Conservation (phyloP, 106 monocot genomes). For the Xerophyta viscosa region DNA sequence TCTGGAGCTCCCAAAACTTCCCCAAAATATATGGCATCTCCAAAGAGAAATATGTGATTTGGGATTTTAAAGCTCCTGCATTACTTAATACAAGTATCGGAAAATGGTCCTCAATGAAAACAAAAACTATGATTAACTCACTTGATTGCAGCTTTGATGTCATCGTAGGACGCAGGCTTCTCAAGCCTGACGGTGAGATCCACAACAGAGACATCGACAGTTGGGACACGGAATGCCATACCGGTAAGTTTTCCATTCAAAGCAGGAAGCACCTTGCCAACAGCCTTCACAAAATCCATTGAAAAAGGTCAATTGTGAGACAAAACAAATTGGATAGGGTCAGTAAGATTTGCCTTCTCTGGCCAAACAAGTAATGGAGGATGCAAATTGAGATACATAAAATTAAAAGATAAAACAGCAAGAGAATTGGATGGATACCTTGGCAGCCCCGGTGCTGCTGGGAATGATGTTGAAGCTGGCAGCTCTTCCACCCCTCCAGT, state of each 20-base stretch:
- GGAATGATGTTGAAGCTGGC: conserved; percentile 93
- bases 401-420: too few relatives aligned
- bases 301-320: too few relatives aligned
- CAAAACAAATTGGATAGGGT: not conserved
- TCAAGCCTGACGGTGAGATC: conserved; percentile 72
- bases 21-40: too few relatives aligned
- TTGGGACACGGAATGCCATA: conserved; percentile 77
- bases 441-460: conserved; percentile 93
- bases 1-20: too few relatives aligned
- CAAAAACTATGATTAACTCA: too few relatives aligned
- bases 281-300: conserved; percentile 48
- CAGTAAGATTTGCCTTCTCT: not conserved
- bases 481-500: conserved; percentile 96
- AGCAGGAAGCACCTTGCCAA: conserved; percentile 86
- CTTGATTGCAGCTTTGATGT: conserved; percentile 67
- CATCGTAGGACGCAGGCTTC: conserved; percentile 53
- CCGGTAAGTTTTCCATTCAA: conserved; percentile 73
- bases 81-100: too few relatives aligned
- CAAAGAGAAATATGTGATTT: too few relatives aligned
- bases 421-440: too few relatives aligned
- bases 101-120: too few relatives aligned
- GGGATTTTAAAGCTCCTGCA: too few relatives aligned
- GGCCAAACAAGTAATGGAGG: too few relatives aligned
- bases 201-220: conserved; percentile 75
- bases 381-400: too few relatives aligned